Conservation (phyloP, 192 early-diverging fungal genomes). For the Rhizophagus clarus region DNA sequence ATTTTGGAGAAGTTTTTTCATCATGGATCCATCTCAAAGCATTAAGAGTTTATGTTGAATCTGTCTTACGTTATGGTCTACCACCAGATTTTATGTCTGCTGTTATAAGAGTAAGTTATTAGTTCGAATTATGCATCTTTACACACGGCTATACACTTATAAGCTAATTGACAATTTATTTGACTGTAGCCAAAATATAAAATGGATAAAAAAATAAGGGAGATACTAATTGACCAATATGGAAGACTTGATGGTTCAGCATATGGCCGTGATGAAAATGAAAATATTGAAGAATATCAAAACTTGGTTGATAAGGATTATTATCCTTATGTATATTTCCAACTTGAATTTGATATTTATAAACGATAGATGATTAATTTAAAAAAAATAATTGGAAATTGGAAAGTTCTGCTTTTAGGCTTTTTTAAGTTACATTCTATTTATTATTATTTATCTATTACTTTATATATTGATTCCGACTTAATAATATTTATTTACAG, state of each 20-base stretch:
- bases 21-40: constrained; percentile 96
- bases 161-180: constrained; percentile 28
- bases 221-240: constrained; percentile 76
- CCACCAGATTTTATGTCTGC: constrained; percentile 91
- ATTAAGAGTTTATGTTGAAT: constrained; percentile 94
- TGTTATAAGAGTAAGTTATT: constrained; percentile 61
- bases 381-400: background rate
- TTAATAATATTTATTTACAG: background rate
- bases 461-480: background rate
- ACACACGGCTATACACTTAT: too few species aligned
- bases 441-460: background rate
- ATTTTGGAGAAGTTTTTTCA: constrained; percentile 91
- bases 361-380: constrained; percentile 16
- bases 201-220: constrained; percentile 80
- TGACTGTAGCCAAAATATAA: constrained; percentile 69
- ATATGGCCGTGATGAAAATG: constrained; percentile 54
- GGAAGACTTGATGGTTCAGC: constrained; percentile 78
- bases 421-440: background rate
- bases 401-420: background rate
- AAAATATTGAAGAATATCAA: constrained; percentile 84
- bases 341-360: constrained; percentile 55
- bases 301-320: constrained; percentile 87
- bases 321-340: constrained; percentile 86
- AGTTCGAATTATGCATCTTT: background rate
- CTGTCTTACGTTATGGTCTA: constrained; percentile 94